phyloP scores from a whole-genome alignment of 1,139 yeast genomes.

The Pneumocystis murina region DNA sequence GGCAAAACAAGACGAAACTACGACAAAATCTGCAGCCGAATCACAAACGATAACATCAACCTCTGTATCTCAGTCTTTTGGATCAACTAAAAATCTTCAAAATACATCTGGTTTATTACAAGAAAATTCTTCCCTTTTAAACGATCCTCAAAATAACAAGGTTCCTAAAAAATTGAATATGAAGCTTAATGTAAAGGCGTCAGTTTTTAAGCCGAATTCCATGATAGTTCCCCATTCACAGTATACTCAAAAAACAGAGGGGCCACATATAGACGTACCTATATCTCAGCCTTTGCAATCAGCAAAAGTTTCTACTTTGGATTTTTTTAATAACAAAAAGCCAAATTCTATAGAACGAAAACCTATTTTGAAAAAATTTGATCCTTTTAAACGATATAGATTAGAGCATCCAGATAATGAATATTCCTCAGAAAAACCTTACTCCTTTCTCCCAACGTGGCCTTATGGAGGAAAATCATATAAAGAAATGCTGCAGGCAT shows the following conservation, averaged over 20 bases:
- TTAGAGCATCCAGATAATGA: conserved; percentile 6
- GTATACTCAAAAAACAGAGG: not conserved
- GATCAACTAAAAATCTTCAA: conserved; percentile 12
- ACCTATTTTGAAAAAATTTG: conserved; percentile 2
- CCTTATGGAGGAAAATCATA: conserved; percentile 5
- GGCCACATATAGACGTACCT: conserved; percentile 3
- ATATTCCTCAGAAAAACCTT: conserved; percentile 9
- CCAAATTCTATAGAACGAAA: conserved; percentile 1
- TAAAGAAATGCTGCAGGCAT: not conserved
- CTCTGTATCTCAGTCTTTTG: conserved; percentile 14
- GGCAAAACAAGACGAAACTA: conserved; percentile 45
- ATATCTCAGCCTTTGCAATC: conserved; percentile 5
- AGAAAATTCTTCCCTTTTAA: conserved; percentile 5
- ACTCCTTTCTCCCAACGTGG: conserved; percentile 10
- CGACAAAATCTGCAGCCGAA: conserved; percentile 17
- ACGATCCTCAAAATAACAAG: conserved; percentile 5
- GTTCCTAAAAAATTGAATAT: conserved; percentile 19
- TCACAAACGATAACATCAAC: conserved; percentile 15
- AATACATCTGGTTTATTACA: conserved; percentile 10
- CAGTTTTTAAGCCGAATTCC: conserved; percentile 55
- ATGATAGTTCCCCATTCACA: conserved; percentile 29
- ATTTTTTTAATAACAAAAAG: conserved; percentile 4
- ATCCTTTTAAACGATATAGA: conserved; percentile 8
- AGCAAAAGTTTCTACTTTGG: not conserved
- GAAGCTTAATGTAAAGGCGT: conserved; percentile 42